Base-by-base conservation (phyloP, 2,329 filamentous ascomycete species). In the Sporothrix pallida region DNA sequence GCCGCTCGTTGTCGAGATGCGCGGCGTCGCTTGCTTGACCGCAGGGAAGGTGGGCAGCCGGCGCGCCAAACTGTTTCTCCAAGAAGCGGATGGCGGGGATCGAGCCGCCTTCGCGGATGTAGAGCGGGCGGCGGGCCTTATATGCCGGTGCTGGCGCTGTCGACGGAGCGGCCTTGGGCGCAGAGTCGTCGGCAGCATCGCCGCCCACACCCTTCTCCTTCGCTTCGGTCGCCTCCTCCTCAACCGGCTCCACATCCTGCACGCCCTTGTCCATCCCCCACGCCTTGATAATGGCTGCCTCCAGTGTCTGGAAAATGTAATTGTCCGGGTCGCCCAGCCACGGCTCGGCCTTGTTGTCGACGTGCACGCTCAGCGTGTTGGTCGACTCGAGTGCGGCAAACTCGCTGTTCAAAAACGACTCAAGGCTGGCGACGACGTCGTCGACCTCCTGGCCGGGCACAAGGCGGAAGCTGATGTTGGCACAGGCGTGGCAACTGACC, bases 251-350 rank as follows among this genome's bases (percentile, higher is more conserved):
- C 15, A 50, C 56, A 23, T 9, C 5, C 15, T 79, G 83, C 76
- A 23, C 62, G 20, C 42, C 42, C 4, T n/a, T 20, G 83, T 87
- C 58, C 82, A 85, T 88, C 0, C 90, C 90, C 96, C 96, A 99
- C 0, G 92, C 94, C 62, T 92, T 89, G 78, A 95, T 89, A 70
- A 98, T 92, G 0, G 95, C 96, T 74, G 91, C 87, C 77, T 97
- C 94, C 0, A 99, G 87, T 0, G 94, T 97, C 75, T 91, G 89
- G 82, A 98, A 99, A 74, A 98, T 95, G 77, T 94, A 90, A 77
- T 97, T 98, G 68, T 90, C 90, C 3, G 94, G 94, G 78, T 98
- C 94, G 15, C 96, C 95, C 0, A 99, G 89, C 96, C 96, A 99
- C 0, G 96, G 94, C 80, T 99, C 96, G 0, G 96, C 95, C 82